Evolutionary conservation across 2,329 filamentous ascomycete genomes (phyloP).

Genomic region (Aspergillus versicolor): DNA sequence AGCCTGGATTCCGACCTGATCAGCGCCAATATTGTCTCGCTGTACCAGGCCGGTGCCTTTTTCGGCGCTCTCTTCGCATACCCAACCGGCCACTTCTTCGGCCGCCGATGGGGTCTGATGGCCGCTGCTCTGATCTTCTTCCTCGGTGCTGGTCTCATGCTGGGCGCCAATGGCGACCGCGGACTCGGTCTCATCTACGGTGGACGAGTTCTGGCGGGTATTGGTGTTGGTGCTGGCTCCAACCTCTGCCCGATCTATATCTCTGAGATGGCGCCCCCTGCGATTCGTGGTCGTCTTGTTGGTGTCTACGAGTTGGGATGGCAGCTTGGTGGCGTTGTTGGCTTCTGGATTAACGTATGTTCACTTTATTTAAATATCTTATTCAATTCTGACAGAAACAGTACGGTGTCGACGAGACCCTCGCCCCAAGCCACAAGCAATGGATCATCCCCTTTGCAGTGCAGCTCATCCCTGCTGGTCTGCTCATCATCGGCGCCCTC

Average conservation of each 20-base stretch:
- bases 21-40: conserved; percentile 74
- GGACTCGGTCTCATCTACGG: conserved; percentile 63
- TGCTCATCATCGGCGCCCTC: conserved; percentile 55
- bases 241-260: conserved; percentile 63
- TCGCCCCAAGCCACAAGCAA: conserved; percentile 35
- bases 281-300: conserved; percentile 59
- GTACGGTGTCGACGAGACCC: conserved; percentile 54
- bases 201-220: conserved; percentile 57
- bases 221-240: conserved; percentile 57
- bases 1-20: conserved; percentile 54
- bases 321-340: conserved; percentile 53
- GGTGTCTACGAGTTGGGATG: conserved; percentile 58
- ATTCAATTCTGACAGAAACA: conserved; percentile 10
- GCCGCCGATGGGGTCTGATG: conserved; percentile 64
- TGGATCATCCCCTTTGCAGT: conserved; percentile 46
- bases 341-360: conserved; percentile 52
- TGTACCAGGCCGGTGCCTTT: conserved; percentile 81
- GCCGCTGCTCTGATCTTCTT: conserved; percentile 64
- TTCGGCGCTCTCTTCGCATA: conserved; percentile 75
- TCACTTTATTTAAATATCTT: conserved; percentile 14
- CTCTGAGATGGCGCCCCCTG: conserved; percentile 57
- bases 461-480: conserved; percentile 41
- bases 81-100: conserved; percentile 64
- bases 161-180: conserved; percentile 61
- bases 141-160: conserved; percentile 70